These are phyloP conservation scores for Zangia roseola DNA, from an alignment of 768 basidiomycete species.

Conservation along the genomic window DNA sequence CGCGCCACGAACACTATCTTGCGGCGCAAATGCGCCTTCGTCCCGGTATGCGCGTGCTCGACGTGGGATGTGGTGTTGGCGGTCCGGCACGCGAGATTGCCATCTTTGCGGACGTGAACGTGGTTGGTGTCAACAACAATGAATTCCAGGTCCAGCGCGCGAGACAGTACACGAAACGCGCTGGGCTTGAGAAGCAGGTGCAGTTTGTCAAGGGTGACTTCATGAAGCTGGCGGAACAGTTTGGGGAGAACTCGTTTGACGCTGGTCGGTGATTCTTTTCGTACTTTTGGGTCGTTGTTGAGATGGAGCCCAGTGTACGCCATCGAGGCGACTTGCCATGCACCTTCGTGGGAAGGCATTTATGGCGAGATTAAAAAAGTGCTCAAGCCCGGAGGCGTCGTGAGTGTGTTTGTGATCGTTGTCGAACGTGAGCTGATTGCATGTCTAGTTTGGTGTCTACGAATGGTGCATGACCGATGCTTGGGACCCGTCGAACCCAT, in stretches of 20 bases:
- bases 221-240: constrained; percentile 89
- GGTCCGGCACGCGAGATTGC: constrained; percentile 97
- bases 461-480: constrained; percentile 99
- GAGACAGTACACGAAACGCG: constrained; percentile 71
- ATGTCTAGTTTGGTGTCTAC: constrained; percentile 86
- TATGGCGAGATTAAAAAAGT: constrained; percentile 92
- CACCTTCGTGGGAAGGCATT: constrained; percentile 93
- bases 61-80: constrained; percentile 97
- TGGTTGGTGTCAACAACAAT: constrained; percentile 94
- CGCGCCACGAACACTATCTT: constrained; percentile 98
- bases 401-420: constrained; percentile 40
- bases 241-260: constrained; percentile 92
- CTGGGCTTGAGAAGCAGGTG: constrained; percentile 74
- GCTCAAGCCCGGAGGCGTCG: constrained; percentile 93
- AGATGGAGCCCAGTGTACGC: constrained; percentile 69
- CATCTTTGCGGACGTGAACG: constrained; percentile 79
- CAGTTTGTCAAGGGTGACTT: constrained; percentile 92
- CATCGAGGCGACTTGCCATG: constrained; percentile 97
- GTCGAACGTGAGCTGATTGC: neutral
- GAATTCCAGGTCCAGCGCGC: constrained; percentile 93
- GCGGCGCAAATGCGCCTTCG: constrained; percentile 80
- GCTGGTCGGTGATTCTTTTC: constrained; percentile 58
- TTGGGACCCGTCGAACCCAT: constrained; percentile 83
- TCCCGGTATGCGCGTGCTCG: constrained; percentile 93
- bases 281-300: neutral